Conservation (phyloP, 2,329 filamentous ascomycete species). For the Rosellinia necatrix region DNA sequence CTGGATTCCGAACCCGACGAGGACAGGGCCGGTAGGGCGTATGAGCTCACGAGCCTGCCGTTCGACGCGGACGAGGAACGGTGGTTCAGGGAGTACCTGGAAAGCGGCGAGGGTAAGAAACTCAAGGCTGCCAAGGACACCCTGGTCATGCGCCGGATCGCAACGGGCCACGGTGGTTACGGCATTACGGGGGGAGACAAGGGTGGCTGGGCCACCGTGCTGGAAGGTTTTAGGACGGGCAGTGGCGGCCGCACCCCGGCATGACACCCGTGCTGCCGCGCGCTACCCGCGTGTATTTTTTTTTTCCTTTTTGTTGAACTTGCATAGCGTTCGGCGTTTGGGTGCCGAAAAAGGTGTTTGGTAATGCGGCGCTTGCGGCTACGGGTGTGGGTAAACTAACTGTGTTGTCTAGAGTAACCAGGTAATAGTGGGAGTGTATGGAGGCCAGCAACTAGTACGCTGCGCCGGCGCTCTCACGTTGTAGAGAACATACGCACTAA, state of each 20-base stretch:
- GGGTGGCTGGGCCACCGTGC: constrained; percentile 54
- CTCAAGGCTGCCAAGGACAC: constrained; percentile 72
- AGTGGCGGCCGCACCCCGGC: constrained; percentile 40
- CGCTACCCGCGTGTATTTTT: constrained; percentile 13
- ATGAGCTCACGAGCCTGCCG: constrained; percentile 74
- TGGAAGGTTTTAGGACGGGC: constrained; percentile 57
- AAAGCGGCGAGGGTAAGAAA: constrained; percentile 66
- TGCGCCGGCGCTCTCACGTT: no score
- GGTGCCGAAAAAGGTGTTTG: constrained; percentile 14
- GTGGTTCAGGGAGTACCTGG: constrained; percentile 74
- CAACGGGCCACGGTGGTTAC: constrained; percentile 64
- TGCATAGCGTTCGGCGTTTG: constrained; percentile 41
- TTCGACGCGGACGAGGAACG: constrained; percentile 71
- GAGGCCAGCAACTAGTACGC: not conserved
- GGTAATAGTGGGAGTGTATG: not conserved
- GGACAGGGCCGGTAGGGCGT: constrained; percentile 58
- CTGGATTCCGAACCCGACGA: constrained; percentile 49
- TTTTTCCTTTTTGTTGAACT: no score
- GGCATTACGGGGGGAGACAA: constrained; percentile 52
- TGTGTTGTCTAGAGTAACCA: not conserved
- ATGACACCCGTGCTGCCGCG: constrained; percentile 8
- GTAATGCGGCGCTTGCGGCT: not conserved
- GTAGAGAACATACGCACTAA: no score
- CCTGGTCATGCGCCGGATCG: constrained; percentile 73
- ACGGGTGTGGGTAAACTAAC: not conserved